phyloP scores from a whole-genome alignment of 805 yeast species.

The Teunomyces stri region DNA sequence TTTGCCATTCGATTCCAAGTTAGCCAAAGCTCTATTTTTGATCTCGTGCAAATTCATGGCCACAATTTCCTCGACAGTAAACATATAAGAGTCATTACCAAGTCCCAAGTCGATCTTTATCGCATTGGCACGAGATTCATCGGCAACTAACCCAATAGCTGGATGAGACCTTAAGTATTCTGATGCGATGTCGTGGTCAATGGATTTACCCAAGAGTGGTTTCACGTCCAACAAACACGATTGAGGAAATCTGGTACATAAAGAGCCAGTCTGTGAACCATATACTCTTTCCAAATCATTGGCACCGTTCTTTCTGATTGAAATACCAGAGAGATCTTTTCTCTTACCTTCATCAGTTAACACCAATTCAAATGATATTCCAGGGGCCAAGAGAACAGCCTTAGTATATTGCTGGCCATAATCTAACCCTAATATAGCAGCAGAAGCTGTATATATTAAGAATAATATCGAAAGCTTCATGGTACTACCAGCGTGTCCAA shows the following conservation, averaged over 20 bases:
- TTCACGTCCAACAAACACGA: conserved; percentile 67
- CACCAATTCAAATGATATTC: conserved; percentile 81
- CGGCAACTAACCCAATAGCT: conserved; percentile 50
- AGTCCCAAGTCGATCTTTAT: conserved; percentile 54
- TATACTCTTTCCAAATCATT: conserved; percentile 60
- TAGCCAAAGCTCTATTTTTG: conserved; percentile 58
- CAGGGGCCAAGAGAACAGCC: conserved; percentile 87
- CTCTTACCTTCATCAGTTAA: conserved; percentile 89
- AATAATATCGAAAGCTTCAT: conserved; percentile 1
- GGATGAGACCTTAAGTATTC: conserved; percentile 56
- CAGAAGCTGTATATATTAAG: conserved; percentile 18
- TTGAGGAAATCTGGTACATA: conserved; percentile 72
- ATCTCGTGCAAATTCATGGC: conserved; percentile 80
- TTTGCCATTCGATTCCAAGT: conserved; percentile 43
- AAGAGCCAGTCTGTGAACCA: conserved; percentile 71
- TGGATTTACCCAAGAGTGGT: conserved; percentile 62
- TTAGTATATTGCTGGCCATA: conserved; percentile 85
- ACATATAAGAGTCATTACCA: conserved; percentile 26
- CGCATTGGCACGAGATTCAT: conserved; percentile 42
- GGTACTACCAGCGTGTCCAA: background rate
- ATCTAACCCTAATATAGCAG: conserved; percentile 84
- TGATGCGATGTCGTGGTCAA: conserved; percentile 45
- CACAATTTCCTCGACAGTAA: conserved; percentile 68
- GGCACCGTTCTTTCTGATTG: conserved; percentile 44
- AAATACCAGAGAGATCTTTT: conserved; percentile 80